phyloP scores from a whole-genome alignment of 1,284 basidiomycete genomes.

The Wallemia mellicola region DNA sequence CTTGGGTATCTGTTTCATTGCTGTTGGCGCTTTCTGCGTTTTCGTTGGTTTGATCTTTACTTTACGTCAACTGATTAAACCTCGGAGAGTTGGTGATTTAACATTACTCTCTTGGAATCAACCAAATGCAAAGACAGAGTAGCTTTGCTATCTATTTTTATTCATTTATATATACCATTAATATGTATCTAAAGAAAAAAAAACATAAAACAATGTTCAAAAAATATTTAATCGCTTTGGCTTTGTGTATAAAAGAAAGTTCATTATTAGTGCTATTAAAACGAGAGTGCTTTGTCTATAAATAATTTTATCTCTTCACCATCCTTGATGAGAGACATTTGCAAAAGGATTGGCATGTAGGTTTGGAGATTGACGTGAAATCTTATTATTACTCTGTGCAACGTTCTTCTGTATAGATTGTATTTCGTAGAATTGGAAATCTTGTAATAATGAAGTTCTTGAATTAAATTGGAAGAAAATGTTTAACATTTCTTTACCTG shows the following conservation, averaged over 20 bases:
- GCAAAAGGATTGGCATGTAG: background rate
- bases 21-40: conserved; percentile 57
- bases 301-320: background rate
- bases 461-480: conserved; percentile 62
- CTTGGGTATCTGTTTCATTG: conserved; percentile 89
- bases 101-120: background rate
- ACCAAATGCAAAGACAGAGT: background rate
- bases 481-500: conserved; percentile 71
- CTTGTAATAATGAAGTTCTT: conserved; percentile 58
- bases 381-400: background rate
- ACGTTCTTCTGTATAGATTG: background rate
- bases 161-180: background rate
- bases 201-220: background rate
- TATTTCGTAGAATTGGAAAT: background rate
- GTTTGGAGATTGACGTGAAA: background rate
- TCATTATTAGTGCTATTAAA: too few species aligned
- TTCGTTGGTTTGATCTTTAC: conserved; percentile 62
- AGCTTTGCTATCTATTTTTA: background rate
- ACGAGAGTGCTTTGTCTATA: background rate
- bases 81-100: conserved; percentile 21
- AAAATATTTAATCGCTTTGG: too few species aligned
- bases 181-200: background rate
- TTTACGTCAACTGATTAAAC: conserved; percentile 70
- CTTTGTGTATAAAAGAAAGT: too few species aligned
- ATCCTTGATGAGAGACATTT: background rate